Evolutionary conservation across 768 basidiomycete species (phyloP), one percentile per base, ranked within the genome.

Genomic region (Boletus sensibilis): DNA sequence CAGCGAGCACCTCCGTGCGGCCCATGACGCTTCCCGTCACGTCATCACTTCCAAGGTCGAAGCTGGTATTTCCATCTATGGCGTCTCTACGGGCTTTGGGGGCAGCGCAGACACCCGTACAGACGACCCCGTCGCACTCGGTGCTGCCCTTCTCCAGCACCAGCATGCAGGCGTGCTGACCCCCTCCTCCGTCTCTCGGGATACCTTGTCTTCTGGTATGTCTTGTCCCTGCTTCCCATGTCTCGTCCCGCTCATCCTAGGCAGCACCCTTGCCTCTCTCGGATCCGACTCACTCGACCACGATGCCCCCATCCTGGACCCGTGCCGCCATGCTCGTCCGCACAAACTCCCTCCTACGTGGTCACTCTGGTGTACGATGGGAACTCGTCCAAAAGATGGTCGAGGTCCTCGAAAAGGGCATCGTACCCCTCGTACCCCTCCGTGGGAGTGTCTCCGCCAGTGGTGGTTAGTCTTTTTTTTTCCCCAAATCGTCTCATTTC

Each of bases 71-170:
- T 89, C 87, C 60, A 79, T 94, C 20, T 94, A 94, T 62, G 92
- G 92, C 23, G 87, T 94, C 40, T 88, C 88, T 53, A 85, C 84
- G 2, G 92, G 92, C 44, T 94, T 91, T 64, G 92, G 92, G 39
- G 92, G 91, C n/a, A 88, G 86, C 63, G 92, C 92, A 12, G 88
- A 92, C 68, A 93, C 91, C 1, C 83, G 92, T 21, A 94, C 92
- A 0, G 81, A 86, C 60, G 76, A 90, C 50, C 84, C 90, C 21
- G 68, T 88, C 57, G 75, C 85, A 11, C 84, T 94, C 27, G 91
- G 88, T 21, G 81, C 84, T 59, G 87, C 89, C n/a, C 81, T 93
- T n/a, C 78, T 93, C 27, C 91, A 94, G 67, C 88, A 91, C 64
- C 88, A 92, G 65, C 88, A 92, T 56, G 75, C 76, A 50, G 92